These are phyloP conservation scores for Botrytis cinerea DNA, from an alignment of 2,329 filamentous ascomycete species.

Conservation along the genomic window DNA sequence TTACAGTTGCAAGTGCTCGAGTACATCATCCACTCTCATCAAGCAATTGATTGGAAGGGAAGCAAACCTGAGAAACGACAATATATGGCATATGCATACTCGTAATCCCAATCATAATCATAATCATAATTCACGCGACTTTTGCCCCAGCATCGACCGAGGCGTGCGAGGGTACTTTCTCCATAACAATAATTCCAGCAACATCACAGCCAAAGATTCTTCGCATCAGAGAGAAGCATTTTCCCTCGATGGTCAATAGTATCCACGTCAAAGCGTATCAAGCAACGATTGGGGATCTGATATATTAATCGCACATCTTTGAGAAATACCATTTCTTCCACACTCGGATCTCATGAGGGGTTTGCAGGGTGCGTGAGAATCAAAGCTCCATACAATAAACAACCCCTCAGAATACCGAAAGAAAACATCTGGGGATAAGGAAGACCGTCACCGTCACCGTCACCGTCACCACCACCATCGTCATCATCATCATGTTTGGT, in stretches of 20 bases:
- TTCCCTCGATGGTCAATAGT: not conserved
- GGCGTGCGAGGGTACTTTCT: not conserved
- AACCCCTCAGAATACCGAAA: not conserved
- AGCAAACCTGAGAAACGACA: constrained; percentile 11
- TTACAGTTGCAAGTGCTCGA: not conserved
- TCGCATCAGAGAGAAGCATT: not conserved
- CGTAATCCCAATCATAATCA: not conserved
- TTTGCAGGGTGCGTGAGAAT: not conserved
- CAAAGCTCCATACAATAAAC: not conserved
- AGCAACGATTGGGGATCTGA: not conserved
- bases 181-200: constrained; percentile 1
- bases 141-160: not conserved
- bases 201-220: constrained; percentile 3
- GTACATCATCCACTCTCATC: not conserved
- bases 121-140: not conserved
- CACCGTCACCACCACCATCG: too few species aligned
- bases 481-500: constrained; percentile 22
- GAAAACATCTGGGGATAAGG: constrained; percentile 22
- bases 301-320: not conserved
- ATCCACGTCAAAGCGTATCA: not conserved
- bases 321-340: not conserved
- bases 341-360: not conserved
- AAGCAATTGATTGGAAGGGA: constrained; percentile 8
- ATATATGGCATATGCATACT: not conserved
- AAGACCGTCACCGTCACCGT: not conserved